Evolutionary conservation across 2,329 filamentous ascomycete genomes (phyloP), one percentile per base, ranked within the genome.

Genomic region (Nemania diffusa): DNA sequence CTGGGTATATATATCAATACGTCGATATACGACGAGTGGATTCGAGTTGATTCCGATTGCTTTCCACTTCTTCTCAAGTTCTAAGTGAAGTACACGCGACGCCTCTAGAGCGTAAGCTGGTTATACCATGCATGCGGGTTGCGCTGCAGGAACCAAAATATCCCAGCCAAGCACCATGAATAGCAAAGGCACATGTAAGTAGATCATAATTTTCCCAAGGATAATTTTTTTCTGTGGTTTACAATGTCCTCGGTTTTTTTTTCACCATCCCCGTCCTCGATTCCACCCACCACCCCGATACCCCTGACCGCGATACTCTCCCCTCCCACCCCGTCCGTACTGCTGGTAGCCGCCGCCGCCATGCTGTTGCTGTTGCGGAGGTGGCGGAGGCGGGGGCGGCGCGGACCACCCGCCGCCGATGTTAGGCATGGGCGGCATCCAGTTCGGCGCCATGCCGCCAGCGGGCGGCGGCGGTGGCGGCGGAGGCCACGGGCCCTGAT

Each of bases 301-400:
- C 22, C 75, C 73, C 37, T 77, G 72, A 2, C 77, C 77, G 22
- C 77, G 75, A 66, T 76, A 75, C 6, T 72, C 72, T 2, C 75
- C 76, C 26, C 73, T 71, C 22, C 77, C 73, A 5, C 77, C 75
- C 56, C 76, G 71, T 8, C 75, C 73, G 8, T 78, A 73, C 26
- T 75, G 76, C 56, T 72, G 74, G 27, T 71, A 72, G 11, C 73
- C 71, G 3, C 70, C 71, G 20, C 69, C 69, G 2, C 27, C 27
- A 20, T 11, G 6, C 8, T 68, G 62, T 9, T 67, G 71, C 34
- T 71, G 72, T 11, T 48, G 67, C 13, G 73, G 66, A 9, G 58
- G 66, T 11, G 61, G 65, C 3, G 73, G 77, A 8, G 62, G 69
- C 9, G 69, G 73, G 7, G 67, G 72, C 17, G 76, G 77, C 5